Base-by-base conservation (phyloP, 2,329 filamentous ascomycete genomes). In the Arachnomyces sp. region DNA sequence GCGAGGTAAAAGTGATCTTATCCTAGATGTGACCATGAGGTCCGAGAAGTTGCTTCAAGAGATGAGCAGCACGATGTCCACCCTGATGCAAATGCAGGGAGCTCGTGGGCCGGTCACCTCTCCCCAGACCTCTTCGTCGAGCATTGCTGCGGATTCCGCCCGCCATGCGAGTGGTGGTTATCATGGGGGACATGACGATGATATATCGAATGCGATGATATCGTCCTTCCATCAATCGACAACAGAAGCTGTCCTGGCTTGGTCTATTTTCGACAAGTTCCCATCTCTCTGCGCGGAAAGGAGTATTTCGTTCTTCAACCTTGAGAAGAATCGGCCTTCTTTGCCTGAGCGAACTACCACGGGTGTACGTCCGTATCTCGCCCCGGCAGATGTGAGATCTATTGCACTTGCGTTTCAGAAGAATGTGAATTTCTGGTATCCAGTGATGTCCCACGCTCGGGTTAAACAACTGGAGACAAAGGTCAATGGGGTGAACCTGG, bases 391-490 rank as follows among this genome's bases (percentile, higher is more conserved):
- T 5, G 52, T 73, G 2, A 59, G 65, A 12, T 50, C 51, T 0
- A 64, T 70, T 4, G 49, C 73, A 0, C 52, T 59, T 1, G 61
- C 66, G 0, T 75, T 75, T 34, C 61, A 71, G 43, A 52, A 55
- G 2, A 66, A 62, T 28, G 57, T 73, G 31, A 75, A 74, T 50
- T 73, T 73, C 35, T 74, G 70, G 68, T 74, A 74, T 40, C 72
- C 71, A 0, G 71, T 68, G 4, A 63, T 72, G 56, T 68, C 69
- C 0, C 59, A 58, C 32, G 43, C 46, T 0, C 68, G 66, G 17
- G 49, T 71, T 0, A 46, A 57, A 1, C 49, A 47, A 15, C 52
- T 66, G 3, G 55, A 62, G 5, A 34, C 40, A 0, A 55, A 56
- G 2, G 51, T 72, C 2, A 43, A 55, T 3, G 49, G 47, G 0